phyloP scores from a whole-genome alignment of 2,329 filamentous ascomycete genomes.

The Penicillium sp. region DNA sequence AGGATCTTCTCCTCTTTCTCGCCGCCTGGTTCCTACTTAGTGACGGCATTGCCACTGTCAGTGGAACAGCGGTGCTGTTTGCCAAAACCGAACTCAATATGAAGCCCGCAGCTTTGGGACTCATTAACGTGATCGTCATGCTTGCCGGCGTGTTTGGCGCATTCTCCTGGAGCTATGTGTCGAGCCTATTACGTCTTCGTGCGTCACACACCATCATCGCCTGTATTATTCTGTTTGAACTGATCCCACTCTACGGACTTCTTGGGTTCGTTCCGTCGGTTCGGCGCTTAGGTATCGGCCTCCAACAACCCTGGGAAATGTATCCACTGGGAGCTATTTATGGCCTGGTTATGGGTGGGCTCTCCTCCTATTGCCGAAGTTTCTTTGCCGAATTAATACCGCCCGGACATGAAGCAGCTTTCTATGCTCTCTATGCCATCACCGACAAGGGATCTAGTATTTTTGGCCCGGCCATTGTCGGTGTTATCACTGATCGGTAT shows the following conservation, averaged over 20 bases:
- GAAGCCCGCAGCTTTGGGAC: constrained; percentile 79
- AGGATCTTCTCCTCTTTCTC: constrained; percentile 82
- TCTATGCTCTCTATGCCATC: constrained; percentile 95
- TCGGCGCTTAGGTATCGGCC: constrained; percentile 71
- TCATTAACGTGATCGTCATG: constrained; percentile 93
- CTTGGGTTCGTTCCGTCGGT: constrained; percentile 84
- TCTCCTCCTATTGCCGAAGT: constrained; percentile 88
- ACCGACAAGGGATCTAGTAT: constrained; percentile 95
- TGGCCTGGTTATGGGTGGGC: constrained; percentile 88
- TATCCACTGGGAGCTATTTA: constrained; percentile 88
- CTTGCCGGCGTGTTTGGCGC: constrained; percentile 81
- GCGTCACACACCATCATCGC: constrained; percentile 87
- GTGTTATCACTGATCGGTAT: constrained; percentile 81
- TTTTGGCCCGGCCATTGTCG: constrained; percentile 92
- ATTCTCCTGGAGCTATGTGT: constrained; percentile 83
- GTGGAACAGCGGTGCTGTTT: constrained; percentile 90
- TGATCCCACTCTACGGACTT: constrained; percentile 90
- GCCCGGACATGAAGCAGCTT: constrained; percentile 89
- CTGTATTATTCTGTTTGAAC: constrained; percentile 87
- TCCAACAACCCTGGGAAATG: constrained; percentile 98
- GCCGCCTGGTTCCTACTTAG: constrained; percentile 92
- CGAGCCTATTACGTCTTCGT: constrained; percentile 65
- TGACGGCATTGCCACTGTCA: constrained; percentile 91
- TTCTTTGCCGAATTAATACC: constrained; percentile 93
- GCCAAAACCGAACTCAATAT: constrained; percentile 92